Evolutionary conservation across 2,329 filamentous ascomycete species (phyloP).

Genomic region (Clonostachys solani): DNA sequence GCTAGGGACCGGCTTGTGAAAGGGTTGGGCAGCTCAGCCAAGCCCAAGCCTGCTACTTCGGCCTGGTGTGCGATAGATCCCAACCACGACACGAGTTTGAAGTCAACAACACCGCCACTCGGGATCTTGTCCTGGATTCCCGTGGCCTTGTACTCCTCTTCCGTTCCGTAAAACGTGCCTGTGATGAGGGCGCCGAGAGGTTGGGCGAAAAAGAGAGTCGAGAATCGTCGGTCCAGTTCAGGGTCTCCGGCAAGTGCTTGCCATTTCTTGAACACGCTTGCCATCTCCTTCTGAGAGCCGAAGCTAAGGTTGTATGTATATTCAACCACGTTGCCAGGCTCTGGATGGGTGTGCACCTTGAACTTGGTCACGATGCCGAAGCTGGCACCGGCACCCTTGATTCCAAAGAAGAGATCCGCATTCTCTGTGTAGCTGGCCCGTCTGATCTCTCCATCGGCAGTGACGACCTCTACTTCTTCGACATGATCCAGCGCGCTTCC

Average conservation of each 20-base stretch:
- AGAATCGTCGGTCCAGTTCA: constrained; percentile 52
- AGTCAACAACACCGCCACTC: constrained; percentile 25
- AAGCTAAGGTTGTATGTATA: constrained; percentile 53
- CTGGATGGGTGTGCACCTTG: constrained; percentile 48
- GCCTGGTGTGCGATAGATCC: constrained; percentile 49
- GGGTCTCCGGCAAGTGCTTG: constrained; percentile 51
- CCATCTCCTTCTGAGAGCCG: constrained; percentile 40
- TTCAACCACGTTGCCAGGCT: constrained; percentile 50
- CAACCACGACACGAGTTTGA: constrained; percentile 59
- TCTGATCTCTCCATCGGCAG: constrained; percentile 46
- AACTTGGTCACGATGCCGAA: constrained; percentile 57
- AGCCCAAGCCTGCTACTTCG: constrained; percentile 40
- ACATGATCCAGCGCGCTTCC: constrained; percentile 52
- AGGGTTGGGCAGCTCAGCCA: constrained; percentile 38
- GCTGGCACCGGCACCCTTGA: constrained; percentile 51
- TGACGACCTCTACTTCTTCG: constrained; percentile 50
- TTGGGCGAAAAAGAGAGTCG: constrained; percentile 50
- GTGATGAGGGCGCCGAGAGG: constrained; percentile 51
- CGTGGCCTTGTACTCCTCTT: constrained; percentile 47
- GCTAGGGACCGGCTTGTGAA: constrained; percentile 58
- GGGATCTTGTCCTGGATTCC: constrained; percentile 46
- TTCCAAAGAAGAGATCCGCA: constrained; percentile 49
- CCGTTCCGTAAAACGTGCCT: constrained; percentile 57
- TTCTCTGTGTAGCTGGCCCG: constrained; percentile 42
- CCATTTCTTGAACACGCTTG: constrained; percentile 50